Base-by-base conservation (phyloP, 2,329 filamentous ascomycete genomes). In the Gnomoniopsis sp. region DNA sequence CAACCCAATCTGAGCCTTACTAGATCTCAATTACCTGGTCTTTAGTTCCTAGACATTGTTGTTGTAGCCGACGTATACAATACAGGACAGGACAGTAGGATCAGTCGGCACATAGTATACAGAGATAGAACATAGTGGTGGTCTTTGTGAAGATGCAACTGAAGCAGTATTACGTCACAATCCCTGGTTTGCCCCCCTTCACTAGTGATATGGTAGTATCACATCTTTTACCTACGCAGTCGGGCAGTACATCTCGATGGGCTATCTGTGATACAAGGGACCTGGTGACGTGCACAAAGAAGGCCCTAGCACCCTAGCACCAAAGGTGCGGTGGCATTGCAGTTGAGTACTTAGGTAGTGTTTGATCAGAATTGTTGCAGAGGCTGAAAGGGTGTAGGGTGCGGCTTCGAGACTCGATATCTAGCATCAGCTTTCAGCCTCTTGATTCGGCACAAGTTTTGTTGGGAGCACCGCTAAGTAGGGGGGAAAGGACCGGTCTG, bases 131-230 rank as follows among this genome's bases (percentile, higher is more conserved):
- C 3, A 41, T 26, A 11, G 44, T 22, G 34, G 22, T 17, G 4
- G 10, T 33, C 30, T 34, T 52, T n/a, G n/a, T n/a, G 55, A 23
- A 26, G 38, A 26, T n/a, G 26, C 26, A 30, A 48, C 55, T 51
- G 55, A 50, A 49, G 41, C 36, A 14, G 12, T 38, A 26, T 52
- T 57, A 57, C 55, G 55, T 57, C 55, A 57, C 55, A 38, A 38
- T 6, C 43, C 19, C 19, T 30, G 36, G 7, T 51, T 34, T 34
- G 19, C 11, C 34, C 36, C 46, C 17, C 14, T 12, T 44, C 36
- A 44, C 15, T 44, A n/a, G 36, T 23, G 12, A 10, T 17, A 41
- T 6, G 3, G 30, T 50, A 21, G 49, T 50, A 34, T 50, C 11
- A 12, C n/a, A 22, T 30, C 26, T 30, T 30, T 30, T 30, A 30